Evolutionary conservation across 306 rosid species (phyloP).

Genomic region (Quercus parvula): DNA sequence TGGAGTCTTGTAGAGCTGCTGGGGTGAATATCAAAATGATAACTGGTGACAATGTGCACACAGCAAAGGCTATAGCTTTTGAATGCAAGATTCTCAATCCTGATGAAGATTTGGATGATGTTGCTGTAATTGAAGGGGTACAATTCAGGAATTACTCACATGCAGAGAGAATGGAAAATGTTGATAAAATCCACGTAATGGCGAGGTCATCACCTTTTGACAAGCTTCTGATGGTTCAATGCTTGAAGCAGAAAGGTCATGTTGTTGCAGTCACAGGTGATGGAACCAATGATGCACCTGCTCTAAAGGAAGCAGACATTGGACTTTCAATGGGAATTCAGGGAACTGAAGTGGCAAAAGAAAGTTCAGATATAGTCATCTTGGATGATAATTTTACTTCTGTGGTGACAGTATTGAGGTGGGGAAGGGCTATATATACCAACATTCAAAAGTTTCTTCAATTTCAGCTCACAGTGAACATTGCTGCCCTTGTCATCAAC

Average conservation of each 20-base stretch:
- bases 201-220: slow-evolving; percentile 26
- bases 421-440: slow-evolving; percentile 27
- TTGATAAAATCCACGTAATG: slow-evolving; percentile 19
- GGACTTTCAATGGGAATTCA: slow-evolving; percentile 36
- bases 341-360: slow-evolving; percentile 31
- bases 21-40: slow-evolving; percentile 27
- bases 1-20: slow-evolving; percentile 27
- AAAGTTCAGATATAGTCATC: slow-evolving; percentile 28
- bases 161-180: slow-evolving; percentile 15
- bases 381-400: slow-evolving; percentile 20
- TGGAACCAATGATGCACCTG: slow-evolving; percentile 28
- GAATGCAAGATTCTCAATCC: slow-evolving; percentile 17
- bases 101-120: neutral
- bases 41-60: slow-evolving; percentile 23
- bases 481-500: slow-evolving; percentile 14
- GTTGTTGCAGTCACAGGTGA: slow-evolving; percentile 33
- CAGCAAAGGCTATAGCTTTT: slow-evolving; percentile 28
- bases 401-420: slow-evolving; percentile 17
- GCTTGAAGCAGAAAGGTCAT: slow-evolving; percentile 26
- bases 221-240: slow-evolving; percentile 25
- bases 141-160: slow-evolving; percentile 21
- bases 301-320: slow-evolving; percentile 26
- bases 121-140: slow-evolving; percentile 7
- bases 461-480: slow-evolving; percentile 27
- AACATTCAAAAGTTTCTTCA: slow-evolving; percentile 30